Base-by-base conservation (phyloP, 1,284 basidiomycete genomes). In the Fomitopsis pinicola region DNA sequence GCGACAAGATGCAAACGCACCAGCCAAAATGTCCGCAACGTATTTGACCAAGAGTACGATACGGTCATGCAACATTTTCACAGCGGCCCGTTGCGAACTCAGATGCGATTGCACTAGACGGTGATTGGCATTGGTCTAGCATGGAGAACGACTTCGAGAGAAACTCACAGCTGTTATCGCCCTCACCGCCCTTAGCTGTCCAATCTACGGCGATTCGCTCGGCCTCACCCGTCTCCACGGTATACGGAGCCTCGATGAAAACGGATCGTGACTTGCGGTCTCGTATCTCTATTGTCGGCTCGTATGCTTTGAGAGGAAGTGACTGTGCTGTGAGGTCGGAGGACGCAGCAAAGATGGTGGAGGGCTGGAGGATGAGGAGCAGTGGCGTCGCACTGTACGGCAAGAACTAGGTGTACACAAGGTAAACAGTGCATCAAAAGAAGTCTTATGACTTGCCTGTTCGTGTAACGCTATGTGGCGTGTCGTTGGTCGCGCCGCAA, bases 181-280 rank as follows among this genome's bases (percentile, higher is more conserved):
- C 89, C 38, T 89, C 91, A 40, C 92, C 91, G n/a, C 94, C 94
- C 72, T 89, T 89, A 14, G 94, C 91, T 1, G 94, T 94, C 82
- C 94, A 95, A 75, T 99, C 96, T 0, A 99, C 97, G 1, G 97
- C 97, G 64, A 99, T 98, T 35, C 97, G 86, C 73, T 99, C 97
- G 6, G 97, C 97, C 76, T 99, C 97, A 33, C 97, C 97, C 0
- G 96, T 98, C 75, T 98, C 95, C n/a, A 99, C 89, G 59, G 82
- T 88, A 77, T 84, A 98, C 1, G 87, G 76, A 1, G 87, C 91
- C 65, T 92, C 90, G 36, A 95, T 86, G 71, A 93, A 97, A 9
- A 92, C 88, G 0, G 88, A 85, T 57, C 90, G 84, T 52, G 90
- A 85, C 68, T 83, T 87, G 63, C 89, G 83, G 67, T 92, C 88